Evolutionary conservation across 2,329 filamentous ascomycete genomes (phyloP), one percentile per base, ranked within the genome.

Genomic region (Raffaelea albimanens): DNA sequence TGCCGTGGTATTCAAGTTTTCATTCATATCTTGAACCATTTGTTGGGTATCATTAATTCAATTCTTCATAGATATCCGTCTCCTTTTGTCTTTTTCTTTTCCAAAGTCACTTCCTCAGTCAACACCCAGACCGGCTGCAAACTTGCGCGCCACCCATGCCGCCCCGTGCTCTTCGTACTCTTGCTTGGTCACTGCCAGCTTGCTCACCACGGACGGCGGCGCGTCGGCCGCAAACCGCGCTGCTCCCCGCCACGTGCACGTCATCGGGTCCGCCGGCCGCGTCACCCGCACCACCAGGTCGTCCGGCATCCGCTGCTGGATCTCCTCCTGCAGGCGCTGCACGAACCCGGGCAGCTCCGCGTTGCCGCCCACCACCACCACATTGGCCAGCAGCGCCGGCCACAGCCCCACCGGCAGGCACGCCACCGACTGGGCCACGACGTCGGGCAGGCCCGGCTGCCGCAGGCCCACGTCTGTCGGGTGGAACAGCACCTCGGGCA

Each of bases 151-250:
- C 21, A 86, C 73, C 86, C 87, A 91, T 1, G 68, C 70, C 47
- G 76, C 78, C 9, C 93, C 93, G 59, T 89, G 68, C 63, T 98
- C 93, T 45, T 93, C 80, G 62, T 98, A 98, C 60, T 98, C 88
- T 52, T 85, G 77, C 61, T 86, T 87, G 0, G 87, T 93, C n/a
- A 96, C 85, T 2, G 80, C 75, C 13, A 89, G 65, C 43, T 75
- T 74, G 52, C 81, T 74, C 41, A 94, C 70, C 33, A 84, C 73
- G 40, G 73, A 71, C 51, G 81, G 75, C 45, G 94, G 70, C 36
- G 85, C 73, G 39, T 73, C 71, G 44, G 69, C 77, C 1, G 88
- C 88, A 48, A 96, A 70, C 49, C 80, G 76, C 20, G 85, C 85
- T n/a, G 83, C 91, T 16, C 93, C 93, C 13, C 80, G 67, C 91